Base-by-base conservation (phyloP, 768 basidiomycete genomes). In the Kwoniella bestiolae region DNA sequence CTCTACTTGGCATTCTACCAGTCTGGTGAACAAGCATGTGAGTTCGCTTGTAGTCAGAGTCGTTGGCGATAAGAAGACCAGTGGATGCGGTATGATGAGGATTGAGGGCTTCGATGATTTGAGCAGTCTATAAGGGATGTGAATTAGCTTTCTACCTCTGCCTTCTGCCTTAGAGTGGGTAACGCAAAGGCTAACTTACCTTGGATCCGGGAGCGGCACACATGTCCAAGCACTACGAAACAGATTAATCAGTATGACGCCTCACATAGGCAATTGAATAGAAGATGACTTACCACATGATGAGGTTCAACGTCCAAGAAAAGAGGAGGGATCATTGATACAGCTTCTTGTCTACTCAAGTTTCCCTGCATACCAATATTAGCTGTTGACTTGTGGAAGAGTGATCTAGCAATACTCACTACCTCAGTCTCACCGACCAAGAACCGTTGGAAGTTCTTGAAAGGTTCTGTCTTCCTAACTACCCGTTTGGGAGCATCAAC, bases 161-260 rank as follows among this genome's bases (percentile, higher is more conserved):
- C n/a, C n/a, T n/a, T n/a, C n/a, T n/a, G n/a, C n/a, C n/a, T n/a
- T n/a, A n/a, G n/a, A n/a, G n/a, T n/a, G n/a, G n/a, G n/a, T n/a
- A n/a, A n/a, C n/a, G n/a, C n/a, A n/a, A n/a, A n/a, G n/a, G n/a
- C n/a, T 18, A 28, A 65, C 77, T 32, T 69, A 91, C 91, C 84
- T 99, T 99, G 25, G 94, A 96, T 5, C 96, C 96, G 0, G 96
- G 96, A 1, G 96, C 95, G 18, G 96, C 96, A 78, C 96, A 99
- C 91, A 95, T 93, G 80, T 99, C 96, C 73, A 98, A 88, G 61
- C 80, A 81, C 77, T 77, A 31, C 2, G 46, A 41, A 25, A 23
- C 29, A 32, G 23, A 9, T 61, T 34, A 6, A 28, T 67, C 52
- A 69, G 60, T 56, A 25, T 12, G n/a, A n/a, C n/a, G n/a, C n/a